phyloP scores from a whole-genome alignment of 2,329 filamentous ascomycete species.

The Aspergillus carbonarius region DNA sequence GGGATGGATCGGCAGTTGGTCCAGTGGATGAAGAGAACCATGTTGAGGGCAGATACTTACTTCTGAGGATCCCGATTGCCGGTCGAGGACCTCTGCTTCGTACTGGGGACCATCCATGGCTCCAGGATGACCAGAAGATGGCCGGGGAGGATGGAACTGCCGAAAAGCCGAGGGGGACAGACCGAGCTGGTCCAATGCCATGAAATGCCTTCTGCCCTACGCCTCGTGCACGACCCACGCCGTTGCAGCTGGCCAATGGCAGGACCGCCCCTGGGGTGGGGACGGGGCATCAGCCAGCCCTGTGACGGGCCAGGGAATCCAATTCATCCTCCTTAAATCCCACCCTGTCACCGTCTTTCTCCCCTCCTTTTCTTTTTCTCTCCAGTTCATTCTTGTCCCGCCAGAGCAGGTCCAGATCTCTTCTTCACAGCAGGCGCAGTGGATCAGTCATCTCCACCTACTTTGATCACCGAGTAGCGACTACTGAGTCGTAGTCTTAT shows the following conservation, averaged over 20 bases:
- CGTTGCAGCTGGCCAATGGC: neutral
- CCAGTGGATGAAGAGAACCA: neutral
- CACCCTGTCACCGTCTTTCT: conserved; percentile 3
- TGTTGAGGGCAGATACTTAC: too few species aligned
- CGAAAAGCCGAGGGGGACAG: neutral
- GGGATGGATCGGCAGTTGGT: neutral
- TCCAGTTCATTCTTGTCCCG: neutral
- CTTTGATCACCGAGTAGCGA: neutral
- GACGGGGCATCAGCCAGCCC: conserved; percentile 17
- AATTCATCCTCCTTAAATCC: conserved; percentile 4
- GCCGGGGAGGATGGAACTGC: neutral
- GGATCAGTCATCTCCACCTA: neutral
- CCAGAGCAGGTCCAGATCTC: neutral
- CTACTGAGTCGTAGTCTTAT: neutral
- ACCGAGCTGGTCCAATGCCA: neutral
- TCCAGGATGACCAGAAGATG: neutral
- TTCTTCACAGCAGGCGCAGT: neutral
- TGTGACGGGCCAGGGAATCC: conserved; percentile 10
- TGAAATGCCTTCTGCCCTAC: conserved; percentile 7
- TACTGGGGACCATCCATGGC: neutral
- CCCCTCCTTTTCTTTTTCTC: neutral
- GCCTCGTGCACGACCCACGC: conserved; percentile 12
- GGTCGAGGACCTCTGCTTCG: neutral
- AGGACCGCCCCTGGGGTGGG: neutral
- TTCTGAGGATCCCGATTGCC: neutral